These are phyloP conservation scores for Fusarium xylarioides DNA, from an alignment of 2,329 filamentous ascomycete genomes.

Conservation along the genomic window DNA sequence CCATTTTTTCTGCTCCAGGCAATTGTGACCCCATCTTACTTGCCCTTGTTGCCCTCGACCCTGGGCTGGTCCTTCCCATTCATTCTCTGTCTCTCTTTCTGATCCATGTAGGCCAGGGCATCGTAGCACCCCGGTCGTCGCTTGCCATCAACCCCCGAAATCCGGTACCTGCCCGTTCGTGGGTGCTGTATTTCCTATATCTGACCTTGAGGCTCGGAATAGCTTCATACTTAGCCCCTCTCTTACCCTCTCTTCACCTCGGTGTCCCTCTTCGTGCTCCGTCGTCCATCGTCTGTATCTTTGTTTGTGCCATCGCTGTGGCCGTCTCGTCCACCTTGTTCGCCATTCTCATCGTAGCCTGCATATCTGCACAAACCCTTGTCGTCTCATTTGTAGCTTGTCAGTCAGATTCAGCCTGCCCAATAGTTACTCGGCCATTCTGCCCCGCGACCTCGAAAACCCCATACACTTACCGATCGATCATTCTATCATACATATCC, in stretches of 20 bases:
- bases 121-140: constrained; percentile 33
- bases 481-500: constrained; percentile 25
- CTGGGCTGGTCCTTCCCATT: constrained; percentile 23
- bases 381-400: constrained; percentile 26
- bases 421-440: constrained; percentile 20
- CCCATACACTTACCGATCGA: constrained; percentile 21
- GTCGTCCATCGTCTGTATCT: constrained; percentile 10
- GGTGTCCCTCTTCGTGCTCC: constrained; percentile 20
- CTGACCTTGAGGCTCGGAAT: constrained; percentile 41
- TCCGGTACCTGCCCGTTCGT: constrained; percentile 36
- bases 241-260: constrained; percentile 21
- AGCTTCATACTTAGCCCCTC: constrained; percentile 40
- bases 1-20: constrained; percentile 43
- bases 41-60: constrained; percentile 22
- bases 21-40: constrained; percentile 38
- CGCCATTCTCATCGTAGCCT: constrained; percentile 23
- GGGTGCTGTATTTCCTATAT: constrained; percentile 36
- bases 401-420: constrained; percentile 23
- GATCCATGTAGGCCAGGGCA: constrained; percentile 5
- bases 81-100: constrained; percentile 20
- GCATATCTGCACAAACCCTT: constrained; percentile 20
- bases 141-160: constrained; percentile 34
- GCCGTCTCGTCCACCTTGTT: constrained; percentile 9
- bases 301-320: constrained; percentile 2
- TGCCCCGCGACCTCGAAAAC: constrained; percentile 31